Conservation (phyloP, 495 filamentous ascomycete species). For the Podospora anserina region DNA sequence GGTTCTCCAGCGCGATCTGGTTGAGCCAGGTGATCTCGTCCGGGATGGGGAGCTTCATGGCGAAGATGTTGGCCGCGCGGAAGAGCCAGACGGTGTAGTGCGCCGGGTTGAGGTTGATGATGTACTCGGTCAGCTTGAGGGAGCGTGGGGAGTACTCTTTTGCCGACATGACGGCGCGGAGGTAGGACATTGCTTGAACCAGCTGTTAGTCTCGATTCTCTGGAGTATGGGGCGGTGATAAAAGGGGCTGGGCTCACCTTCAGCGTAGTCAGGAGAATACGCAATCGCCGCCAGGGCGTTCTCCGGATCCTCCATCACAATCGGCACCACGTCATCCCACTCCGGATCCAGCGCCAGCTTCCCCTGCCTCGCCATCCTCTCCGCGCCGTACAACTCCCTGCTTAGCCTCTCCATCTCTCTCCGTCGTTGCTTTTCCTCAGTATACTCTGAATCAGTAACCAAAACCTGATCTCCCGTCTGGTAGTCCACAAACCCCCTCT, state of each 20-base stretch:
- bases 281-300: constrained; percentile 81
- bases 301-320: constrained; percentile 78
- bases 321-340: constrained; percentile 81
- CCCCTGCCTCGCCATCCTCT: constrained; percentile 30
- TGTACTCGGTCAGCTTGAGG: constrained; percentile 77
- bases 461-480: constrained; percentile 10
- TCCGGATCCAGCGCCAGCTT: constrained; percentile 65
- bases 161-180: constrained; percentile 85
- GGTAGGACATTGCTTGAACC: constrained; percentile 63
- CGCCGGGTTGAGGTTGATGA: constrained; percentile 89
- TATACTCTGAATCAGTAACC: constrained; percentile 39
- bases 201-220: background rate
- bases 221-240: background rate
- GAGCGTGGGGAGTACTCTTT: constrained; percentile 80
- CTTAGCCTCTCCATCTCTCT: constrained; percentile 43
- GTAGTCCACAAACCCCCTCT: constrained; percentile 22
- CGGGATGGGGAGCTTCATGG: constrained; percentile 58
- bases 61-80: constrained; percentile 71
- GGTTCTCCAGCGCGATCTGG: constrained; percentile 68
- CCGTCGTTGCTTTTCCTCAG: constrained; percentile 44
- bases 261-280: constrained; percentile 80
- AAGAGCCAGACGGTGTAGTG: constrained; percentile 99
- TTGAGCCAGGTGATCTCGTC: constrained; percentile 86
- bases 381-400: constrained; percentile 42
- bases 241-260: constrained; percentile 56